phyloP scores from a whole-genome alignment of 2,329 filamentous ascomycete species.

The Alternaria sp. region DNA sequence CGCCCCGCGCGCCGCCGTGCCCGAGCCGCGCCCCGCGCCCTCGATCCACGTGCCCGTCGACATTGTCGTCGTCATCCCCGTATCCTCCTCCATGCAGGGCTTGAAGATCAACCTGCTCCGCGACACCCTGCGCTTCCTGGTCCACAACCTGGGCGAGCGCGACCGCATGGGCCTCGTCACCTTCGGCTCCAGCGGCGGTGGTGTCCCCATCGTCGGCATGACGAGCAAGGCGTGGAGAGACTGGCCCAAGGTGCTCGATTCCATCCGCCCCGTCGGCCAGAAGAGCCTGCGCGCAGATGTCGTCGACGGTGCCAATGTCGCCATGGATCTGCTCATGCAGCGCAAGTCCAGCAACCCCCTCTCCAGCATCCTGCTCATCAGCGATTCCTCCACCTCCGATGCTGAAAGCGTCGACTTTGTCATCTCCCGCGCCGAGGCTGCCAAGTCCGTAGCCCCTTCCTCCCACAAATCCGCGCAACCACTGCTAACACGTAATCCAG shows the following conservation, averaged over 20 bases:
- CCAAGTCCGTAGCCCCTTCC: slow-evolving; percentile 70
- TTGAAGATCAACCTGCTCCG: slow-evolving; percentile 94
- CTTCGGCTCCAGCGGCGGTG: slow-evolving; percentile 91
- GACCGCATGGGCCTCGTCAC: slow-evolving; percentile 98
- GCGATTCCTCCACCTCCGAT: slow-evolving; percentile 94
- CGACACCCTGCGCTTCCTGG: slow-evolving; percentile 90
- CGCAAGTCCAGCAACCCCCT: slow-evolving; percentile 94
- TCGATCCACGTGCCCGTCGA: slow-evolving; percentile 89
- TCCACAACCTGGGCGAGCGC: slow-evolving; percentile 84
- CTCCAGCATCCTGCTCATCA: slow-evolving; percentile 94
- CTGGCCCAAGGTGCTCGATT: slow-evolving; percentile 84
- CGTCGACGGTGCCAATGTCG: slow-evolving; percentile 95
- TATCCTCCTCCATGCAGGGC: slow-evolving; percentile 99
- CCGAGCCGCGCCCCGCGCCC: slow-evolving; percentile 54
- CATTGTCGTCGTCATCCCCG: slow-evolving; percentile 93
- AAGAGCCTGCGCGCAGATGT: slow-evolving; percentile 97
- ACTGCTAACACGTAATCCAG: slow-evolving; percentile 52
- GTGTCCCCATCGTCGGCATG: slow-evolving; percentile 96
- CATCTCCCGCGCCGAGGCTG: slow-evolving; percentile 92
- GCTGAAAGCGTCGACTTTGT: slow-evolving; percentile 97
- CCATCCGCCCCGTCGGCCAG: slow-evolving; percentile 91
- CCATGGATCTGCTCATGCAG: slow-evolving; percentile 98
- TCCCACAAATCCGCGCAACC: not conserved
- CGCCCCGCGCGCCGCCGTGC: slow-evolving; percentile 59
- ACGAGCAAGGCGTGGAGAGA: slow-evolving; percentile 93